phyloP scores from a whole-genome alignment of 345 rosid species.

The Barbarea vulgaris region DNA sequence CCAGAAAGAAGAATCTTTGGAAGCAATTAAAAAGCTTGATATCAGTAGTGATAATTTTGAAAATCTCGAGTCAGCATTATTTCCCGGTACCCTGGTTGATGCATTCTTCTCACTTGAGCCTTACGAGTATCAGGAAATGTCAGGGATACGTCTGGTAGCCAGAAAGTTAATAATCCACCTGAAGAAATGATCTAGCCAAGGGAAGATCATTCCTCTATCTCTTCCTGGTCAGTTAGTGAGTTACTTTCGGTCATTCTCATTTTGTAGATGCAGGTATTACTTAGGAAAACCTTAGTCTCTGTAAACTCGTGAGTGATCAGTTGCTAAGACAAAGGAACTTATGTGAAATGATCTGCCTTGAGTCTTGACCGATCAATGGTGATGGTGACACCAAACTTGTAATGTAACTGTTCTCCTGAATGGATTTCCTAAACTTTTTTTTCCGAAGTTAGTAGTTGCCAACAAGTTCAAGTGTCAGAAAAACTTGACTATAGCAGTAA shows the following conservation, averaged over 20 bases:
- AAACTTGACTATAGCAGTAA: background rate
- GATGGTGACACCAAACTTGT: background rate
- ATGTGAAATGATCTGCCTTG: conserved; percentile 7
- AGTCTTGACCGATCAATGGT: background rate
- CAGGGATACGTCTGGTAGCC: conserved; percentile 69
- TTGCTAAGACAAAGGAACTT: conserved; percentile 21
- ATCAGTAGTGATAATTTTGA: conserved; percentile 48
- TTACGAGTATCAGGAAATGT: conserved; percentile 62
- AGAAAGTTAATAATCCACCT: conserved; percentile 56
- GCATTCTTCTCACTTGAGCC: conserved; percentile 66
- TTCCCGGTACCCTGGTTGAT: conserved; percentile 60
- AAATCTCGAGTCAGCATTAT: conserved; percentile 51
- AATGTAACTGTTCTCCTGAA: background rate
- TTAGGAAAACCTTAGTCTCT: background rate
- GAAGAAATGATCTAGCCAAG: conserved; percentile 26
- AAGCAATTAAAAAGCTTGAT: conserved; percentile 52
- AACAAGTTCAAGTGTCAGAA: conserved; percentile 2
- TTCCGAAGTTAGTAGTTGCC: background rate
- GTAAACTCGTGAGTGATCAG: background rate
- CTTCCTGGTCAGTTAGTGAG: conserved; percentile 14
- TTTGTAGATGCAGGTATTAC: conserved; percentile 1
- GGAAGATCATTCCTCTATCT: background rate
- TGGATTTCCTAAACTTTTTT: background rate
- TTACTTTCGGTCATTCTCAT: conserved; percentile 1
- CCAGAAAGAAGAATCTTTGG: conserved; percentile 52